Base-by-base conservation (phyloP, 1,284 basidiomycete species). In the Ceraceosorus guamensis region DNA sequence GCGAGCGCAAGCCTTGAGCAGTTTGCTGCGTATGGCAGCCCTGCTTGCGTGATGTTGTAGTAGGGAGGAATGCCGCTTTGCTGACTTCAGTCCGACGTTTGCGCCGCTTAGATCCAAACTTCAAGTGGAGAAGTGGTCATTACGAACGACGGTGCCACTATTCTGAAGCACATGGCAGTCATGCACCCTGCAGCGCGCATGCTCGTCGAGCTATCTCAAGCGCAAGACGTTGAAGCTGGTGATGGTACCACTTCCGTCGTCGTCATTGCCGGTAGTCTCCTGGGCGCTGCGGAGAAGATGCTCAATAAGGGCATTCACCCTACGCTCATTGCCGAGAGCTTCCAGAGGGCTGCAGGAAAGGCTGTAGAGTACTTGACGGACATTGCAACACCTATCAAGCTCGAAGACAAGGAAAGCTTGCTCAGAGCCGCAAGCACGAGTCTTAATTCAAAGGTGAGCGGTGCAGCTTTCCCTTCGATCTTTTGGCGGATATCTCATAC, bases 171-270 rank as follows among this genome's bases (percentile, higher is more conserved):
- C 73, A 92, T 98, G 77, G 91, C 95, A 61, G 95, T 96, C 18
- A 80, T 98, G 57, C 95, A 99, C 79, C 95, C 95, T 39, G 95
- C 95, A 46, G 95, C 95, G 31, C 88, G 93, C 78, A 99, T 99
- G 95, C 47, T 65, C 35, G 95, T 98, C 61, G 95, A 99, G 80
- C 82, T 99, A 33, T 97, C 93, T 48, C 88, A 89, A 55, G 95
- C 95, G 18, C 95, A 99, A 82, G 95, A 99, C 78, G 85, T 98
- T 53, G 95, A 98, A 78, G 95, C 95, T 24, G 95, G 95, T 62
- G 95, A 99, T 78, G 95, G 95, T 30, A 99, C 95, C n/a, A 99
- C 95, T 10, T 88, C 88, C 43, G 95, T 99, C 24, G 95, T 99
- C 46, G 91, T 99, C 18, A 82, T 98, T 43, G 95, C 95, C 37